Evolutionary conservation across 768 basidiomycete species (phyloP).

Genomic region (Bullera alba): DNA sequence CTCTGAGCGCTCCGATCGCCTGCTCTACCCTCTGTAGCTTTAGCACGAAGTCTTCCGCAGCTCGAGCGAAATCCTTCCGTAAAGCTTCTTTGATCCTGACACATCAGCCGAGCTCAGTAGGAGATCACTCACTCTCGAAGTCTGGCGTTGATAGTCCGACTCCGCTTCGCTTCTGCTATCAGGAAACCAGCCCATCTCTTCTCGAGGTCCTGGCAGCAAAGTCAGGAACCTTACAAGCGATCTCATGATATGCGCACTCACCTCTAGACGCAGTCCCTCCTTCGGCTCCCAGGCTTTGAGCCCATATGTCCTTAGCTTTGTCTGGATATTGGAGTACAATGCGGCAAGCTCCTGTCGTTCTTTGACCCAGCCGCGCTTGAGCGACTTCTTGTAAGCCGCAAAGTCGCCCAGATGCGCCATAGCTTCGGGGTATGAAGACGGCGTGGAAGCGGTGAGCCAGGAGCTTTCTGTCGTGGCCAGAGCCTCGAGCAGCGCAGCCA

Average conservation of each 20-base stretch:
- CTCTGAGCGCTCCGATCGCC: constrained; percentile 32
- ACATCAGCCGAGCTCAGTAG: constrained; percentile 4
- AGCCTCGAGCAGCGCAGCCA: constrained; percentile 57
- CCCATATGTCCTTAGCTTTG: constrained; percentile 84
- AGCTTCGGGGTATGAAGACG: constrained; percentile 72
- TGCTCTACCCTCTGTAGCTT: constrained; percentile 38
- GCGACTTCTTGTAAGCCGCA: constrained; percentile 72
- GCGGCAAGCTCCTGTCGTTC: constrained; percentile 83
- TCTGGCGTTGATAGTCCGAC: constrained; percentile 75
- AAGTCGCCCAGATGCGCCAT: constrained; percentile 68
- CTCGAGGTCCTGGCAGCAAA: constrained; percentile 58
- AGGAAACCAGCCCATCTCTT: constrained; percentile 67
- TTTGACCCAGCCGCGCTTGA: constrained; percentile 77
- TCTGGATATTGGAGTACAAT: constrained; percentile 86
- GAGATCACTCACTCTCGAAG: constrained; percentile 65
- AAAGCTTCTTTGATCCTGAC: constrained; percentile 45
- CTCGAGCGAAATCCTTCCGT: constrained; percentile 36
- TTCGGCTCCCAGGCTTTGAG: constrained; percentile 76
- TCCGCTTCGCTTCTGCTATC: constrained; percentile 65
- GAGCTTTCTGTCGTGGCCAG: constrained; percentile 60
- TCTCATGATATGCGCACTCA: constrained; percentile 37
- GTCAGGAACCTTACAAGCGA: background rate
- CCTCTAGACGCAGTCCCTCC: constrained; percentile 58
- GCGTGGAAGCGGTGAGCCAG: constrained; percentile 64
- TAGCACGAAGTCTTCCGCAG: constrained; percentile 38